These are phyloP conservation scores for Prinsepia uniflora DNA, from an alignment of 306 rosid genomes.

Conservation along the genomic window DNA sequence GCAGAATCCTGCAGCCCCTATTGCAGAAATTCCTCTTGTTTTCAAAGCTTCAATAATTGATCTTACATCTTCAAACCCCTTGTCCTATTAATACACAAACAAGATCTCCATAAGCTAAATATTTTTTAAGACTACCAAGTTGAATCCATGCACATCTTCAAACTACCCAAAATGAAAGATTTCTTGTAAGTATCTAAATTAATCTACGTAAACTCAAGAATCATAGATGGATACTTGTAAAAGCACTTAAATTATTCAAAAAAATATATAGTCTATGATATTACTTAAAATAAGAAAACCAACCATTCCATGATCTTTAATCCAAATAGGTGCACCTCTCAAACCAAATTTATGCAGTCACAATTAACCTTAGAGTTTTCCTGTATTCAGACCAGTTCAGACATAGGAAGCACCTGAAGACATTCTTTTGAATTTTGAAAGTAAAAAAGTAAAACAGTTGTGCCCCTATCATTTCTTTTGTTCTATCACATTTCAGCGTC, in stretches of 20 bases:
- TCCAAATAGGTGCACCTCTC: constrained; percentile 30
- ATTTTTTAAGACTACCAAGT: background rate
- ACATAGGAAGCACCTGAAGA: constrained; percentile 4
- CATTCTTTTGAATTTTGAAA: background rate
- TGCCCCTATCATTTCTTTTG: background rate
- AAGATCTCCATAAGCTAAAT: constrained; percentile 3
- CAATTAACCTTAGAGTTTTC: constrained; percentile 28
- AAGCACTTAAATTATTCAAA: background rate
- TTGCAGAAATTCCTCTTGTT: constrained; percentile 49
- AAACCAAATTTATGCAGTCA: too few relatives aligned
- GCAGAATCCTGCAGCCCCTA: too few relatives aligned
- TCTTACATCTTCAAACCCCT: too few relatives aligned
- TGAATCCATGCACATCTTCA: background rate
- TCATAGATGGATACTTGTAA: background rate
- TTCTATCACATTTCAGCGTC: background rate
- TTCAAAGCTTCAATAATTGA: constrained; percentile 62
- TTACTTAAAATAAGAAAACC: constrained; percentile 18
- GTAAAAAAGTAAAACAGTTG: background rate
- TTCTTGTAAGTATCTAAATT: background rate
- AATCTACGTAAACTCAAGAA: background rate
- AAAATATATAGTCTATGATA: too few relatives aligned
- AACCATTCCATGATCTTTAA: constrained; percentile 57
- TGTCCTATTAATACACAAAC: constrained; percentile 37
- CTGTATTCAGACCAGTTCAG: constrained; percentile 2
- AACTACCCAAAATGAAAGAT: background rate